A percentile compares a stretch with the other conserved stretches of the same genome.
Conservation (phyloP, 345 rosid genomes). For the Geranium brycei region DNA sequence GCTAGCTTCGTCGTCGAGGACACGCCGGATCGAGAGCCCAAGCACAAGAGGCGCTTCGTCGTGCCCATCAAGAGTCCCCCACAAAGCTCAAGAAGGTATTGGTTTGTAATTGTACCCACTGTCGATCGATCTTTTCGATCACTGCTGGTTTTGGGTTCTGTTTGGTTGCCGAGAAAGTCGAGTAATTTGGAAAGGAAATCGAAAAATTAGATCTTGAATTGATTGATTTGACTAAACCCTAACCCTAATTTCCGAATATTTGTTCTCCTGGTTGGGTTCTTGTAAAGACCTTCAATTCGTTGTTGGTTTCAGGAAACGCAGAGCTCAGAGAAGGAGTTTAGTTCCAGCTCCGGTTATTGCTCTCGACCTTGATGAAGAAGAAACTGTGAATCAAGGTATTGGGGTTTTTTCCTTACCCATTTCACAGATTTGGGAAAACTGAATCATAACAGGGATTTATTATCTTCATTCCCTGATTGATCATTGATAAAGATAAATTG, state of each 20-base stretch:
- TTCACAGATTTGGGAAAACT: neutral
- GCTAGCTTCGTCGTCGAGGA: constrained; percentile 77
- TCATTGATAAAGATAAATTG: constrained; percentile 9
- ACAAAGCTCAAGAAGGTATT: constrained; percentile 50
- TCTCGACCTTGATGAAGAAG: constrained; percentile 50
- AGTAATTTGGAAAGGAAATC: neutral
- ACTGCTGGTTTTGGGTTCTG: neutral
- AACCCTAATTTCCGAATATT: neutral
- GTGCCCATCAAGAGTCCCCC: constrained; percentile 49
- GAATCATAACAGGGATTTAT: neutral
- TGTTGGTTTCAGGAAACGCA: constrained; percentile 34
- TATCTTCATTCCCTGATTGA: constrained; percentile 1
- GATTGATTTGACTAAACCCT: neutral
- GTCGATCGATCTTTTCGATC: neutral
- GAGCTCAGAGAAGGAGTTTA: constrained; percentile 39
- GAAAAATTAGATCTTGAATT: neutral
- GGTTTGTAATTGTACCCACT: constrained; percentile 3
- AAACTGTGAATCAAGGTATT: constrained; percentile 16
- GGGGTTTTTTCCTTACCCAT: neutral
- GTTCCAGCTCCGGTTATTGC: constrained; percentile 27
- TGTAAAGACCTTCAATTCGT: neutral
- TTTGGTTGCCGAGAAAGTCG: neutral
- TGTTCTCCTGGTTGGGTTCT: no score
- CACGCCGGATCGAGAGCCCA: constrained; percentile 61
- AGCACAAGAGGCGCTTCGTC: constrained; percentile 49